phyloP scores from a whole-genome alignment of 148 eudicot species.

The Polygonum aviculare region DNA sequence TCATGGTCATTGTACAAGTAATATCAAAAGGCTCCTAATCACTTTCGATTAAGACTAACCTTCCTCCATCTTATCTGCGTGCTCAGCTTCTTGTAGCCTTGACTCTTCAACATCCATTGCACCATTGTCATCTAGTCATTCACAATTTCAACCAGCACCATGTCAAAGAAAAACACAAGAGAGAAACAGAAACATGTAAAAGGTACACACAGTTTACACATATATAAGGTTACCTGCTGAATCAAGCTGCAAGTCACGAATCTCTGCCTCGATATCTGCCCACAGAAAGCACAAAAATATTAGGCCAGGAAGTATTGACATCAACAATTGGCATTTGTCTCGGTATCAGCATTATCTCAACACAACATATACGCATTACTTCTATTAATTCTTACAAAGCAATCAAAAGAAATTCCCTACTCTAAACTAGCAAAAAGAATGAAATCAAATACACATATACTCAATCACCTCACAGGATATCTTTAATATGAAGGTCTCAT shows the following conservation, averaged over 20 bases:
- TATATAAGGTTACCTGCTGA: slow-evolving; percentile 42
- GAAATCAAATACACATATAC: too few species aligned
- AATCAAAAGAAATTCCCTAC: background rate
- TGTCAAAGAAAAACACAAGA: background rate
- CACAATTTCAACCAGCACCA: slow-evolving; percentile 6
- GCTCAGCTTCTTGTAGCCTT: slow-evolving; percentile 33
- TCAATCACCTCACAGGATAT: too few species aligned
- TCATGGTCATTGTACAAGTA: background rate
- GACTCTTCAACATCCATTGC: slow-evolving; percentile 25
- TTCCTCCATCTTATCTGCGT: slow-evolving; percentile 42
- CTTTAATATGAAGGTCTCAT: too few species aligned
- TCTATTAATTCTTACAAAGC: background rate
- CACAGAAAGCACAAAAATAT: background rate
- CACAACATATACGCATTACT: background rate
- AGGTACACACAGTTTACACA: background rate
- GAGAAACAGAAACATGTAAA: background rate
- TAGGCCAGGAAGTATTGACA: background rate
- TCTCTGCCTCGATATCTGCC: slow-evolving; percentile 67
- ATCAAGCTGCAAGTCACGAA: slow-evolving; percentile 83
- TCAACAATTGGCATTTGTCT: background rate
- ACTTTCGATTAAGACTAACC: slow-evolving; percentile 22
- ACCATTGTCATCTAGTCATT: slow-evolving; percentile 37
- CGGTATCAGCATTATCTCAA: background rate
- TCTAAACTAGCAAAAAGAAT: too few species aligned
- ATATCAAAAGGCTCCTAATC: background rate